Base-by-base conservation (phyloP, 495 filamentous ascomycete species). In the Alectoria sarmentosa region DNA sequence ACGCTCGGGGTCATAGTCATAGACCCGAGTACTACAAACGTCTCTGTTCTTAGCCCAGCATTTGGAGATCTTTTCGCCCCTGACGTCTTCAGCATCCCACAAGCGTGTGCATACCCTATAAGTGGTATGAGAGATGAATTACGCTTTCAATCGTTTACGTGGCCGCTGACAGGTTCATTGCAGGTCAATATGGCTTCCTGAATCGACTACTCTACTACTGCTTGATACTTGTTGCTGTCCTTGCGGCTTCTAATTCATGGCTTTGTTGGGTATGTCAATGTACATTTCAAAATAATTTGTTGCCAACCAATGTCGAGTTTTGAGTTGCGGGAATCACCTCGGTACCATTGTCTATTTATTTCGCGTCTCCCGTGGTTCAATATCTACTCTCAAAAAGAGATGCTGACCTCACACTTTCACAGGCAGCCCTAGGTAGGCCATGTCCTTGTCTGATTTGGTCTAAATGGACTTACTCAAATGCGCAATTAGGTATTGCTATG, bases 121-220 rank as follows among this genome's bases (percentile, higher is more conserved):
- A 46, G 58, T 30, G 58, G 37, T 60, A 60, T 14, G 26, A 41
- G 10, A 28, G 23, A 44, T n/a, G 15, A 21, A 1, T 15, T 4
- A 44, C 46, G 17, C 7, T 10, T 32, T 60, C 1, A 1, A 14
- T 21, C 3, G 2, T 15, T 41, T 41, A 6, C 21, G 9, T n/a
- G 15, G 21, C 26, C 4, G 58, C 58, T 60, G 26, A 60, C 38
- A 26, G 2, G 0, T 6, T 4, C n/a, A 13, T 41, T 60, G 10
- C 41, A 60, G 46, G 61, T 41, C 61, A 54, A 30, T 54, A 62
- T 37, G 61, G 61, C 61, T 62, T 62, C 23, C 46, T 54, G 44
- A 62, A 54, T 34, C 60, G 60, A 54, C 44, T 62, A 19, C 28
- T 52, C 21, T 54, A n/a, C 10, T 62, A 62, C 17, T 23, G 28